Conservation (phyloP, 108 stramenopile species). For the Fistulifera solaris region DNA sequence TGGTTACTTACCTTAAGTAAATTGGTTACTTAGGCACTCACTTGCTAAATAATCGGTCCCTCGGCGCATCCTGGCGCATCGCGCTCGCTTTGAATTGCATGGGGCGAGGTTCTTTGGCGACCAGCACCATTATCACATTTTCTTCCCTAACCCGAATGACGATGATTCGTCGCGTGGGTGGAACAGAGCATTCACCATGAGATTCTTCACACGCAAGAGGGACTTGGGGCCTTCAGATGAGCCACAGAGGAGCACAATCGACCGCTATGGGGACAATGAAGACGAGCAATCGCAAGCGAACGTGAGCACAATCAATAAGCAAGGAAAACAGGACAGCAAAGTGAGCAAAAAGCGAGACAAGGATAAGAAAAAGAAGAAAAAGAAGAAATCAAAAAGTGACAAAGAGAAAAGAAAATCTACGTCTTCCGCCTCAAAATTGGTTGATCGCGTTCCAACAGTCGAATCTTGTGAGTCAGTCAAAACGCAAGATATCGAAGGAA, state of each 20-base stretch:
- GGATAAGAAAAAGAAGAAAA: conserved; percentile 5
- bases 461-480: not conserved
- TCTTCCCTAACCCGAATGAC: not conserved
- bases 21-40: too few relatives aligned
- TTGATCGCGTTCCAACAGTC: conserved; percentile 1
- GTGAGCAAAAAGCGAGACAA: not conserved
- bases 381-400: not conserved
- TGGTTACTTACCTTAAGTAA: too few relatives aligned
- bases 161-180: not conserved
- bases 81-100: too few relatives aligned
- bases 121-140: too few relatives aligned
- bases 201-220: not conserved
- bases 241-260: not conserved
- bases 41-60: too few relatives aligned
- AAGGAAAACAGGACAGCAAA: not conserved
- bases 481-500: not conserved
- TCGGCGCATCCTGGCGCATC: too few relatives aligned
- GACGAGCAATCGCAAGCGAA: not conserved
- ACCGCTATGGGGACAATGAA: not conserved
- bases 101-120: too few relatives aligned
- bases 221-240: not conserved
- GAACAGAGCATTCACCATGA: not conserved
- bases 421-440: not conserved
- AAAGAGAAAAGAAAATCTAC: not conserved
- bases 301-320: not conserved